A percentile compares a stretch with the other conserved stretches of the same genome.
Evolutionary conservation across 2,329 filamentous ascomycete genomes (phyloP).

Genomic region (Niveomyces coronatus): DNA sequence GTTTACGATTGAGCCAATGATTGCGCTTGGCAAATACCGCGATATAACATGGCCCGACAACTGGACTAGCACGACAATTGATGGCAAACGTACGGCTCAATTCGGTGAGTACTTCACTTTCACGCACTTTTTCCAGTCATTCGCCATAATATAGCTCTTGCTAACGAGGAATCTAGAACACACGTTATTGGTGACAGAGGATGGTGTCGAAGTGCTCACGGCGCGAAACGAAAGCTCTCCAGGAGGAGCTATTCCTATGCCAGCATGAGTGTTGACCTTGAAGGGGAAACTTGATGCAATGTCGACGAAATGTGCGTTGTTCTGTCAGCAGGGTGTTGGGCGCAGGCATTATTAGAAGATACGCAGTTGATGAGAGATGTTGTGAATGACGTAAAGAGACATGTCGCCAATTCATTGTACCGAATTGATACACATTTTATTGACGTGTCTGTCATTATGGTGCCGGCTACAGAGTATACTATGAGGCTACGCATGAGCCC

Average conservation of each 20-base stretch:
- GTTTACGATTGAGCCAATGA: conserved; percentile 99
- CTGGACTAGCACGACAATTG: conserved; percentile 91
- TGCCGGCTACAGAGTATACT: too few species aligned
- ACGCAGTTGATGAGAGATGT: too few species aligned
- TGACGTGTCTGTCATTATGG: too few species aligned
- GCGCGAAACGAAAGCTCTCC: conserved; percentile 63
- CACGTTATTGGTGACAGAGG: conserved; percentile 72
- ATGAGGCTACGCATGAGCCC: too few species aligned
- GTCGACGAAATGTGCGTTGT: too few species aligned
- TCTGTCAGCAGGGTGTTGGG: too few species aligned
- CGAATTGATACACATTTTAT: too few species aligned
- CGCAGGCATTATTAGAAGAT: too few species aligned
- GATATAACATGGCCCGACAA: conserved; percentile 98
- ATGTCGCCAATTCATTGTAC: too few species aligned
- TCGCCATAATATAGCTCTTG: neutral
- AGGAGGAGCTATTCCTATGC: conserved; percentile 59
- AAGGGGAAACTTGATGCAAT: too few species aligned
- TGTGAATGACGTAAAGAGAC: too few species aligned
- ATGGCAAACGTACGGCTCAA: conserved; percentile 84
- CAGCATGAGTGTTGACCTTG: too few species aligned
- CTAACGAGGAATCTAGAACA: conserved; percentile 47
- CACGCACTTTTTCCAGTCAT: neutral
- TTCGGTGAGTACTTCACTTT: conserved; percentile 54
- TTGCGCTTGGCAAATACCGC: conserved; percentile 78
- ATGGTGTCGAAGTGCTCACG: conserved; percentile 72